Base-by-base conservation (phyloP, 139 green algal species). In the Monoraphidium neglectum region DNA sequence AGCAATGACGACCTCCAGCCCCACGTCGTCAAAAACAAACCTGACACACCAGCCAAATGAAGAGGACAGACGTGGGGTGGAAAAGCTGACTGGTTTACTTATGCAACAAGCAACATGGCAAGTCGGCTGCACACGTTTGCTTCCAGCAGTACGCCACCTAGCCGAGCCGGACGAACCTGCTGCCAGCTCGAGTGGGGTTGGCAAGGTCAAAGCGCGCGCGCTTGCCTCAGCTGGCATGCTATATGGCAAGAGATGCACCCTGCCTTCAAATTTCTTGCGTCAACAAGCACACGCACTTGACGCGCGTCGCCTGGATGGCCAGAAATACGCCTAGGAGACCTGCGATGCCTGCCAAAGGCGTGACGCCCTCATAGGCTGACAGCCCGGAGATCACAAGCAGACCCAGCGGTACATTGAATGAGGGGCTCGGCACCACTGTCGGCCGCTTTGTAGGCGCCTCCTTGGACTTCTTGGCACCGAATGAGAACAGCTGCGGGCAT, bases 1-100 rank as follows among this genome's bases (percentile, higher is more conserved):
- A 12, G 74, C 83, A 10, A 94, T 70, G 26, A 91, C 71, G 32
- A 97, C 88, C 77, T 90, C 78, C 63, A 95, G 74, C 0, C 79
- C 82, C 33, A 94, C 86, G 24, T 92, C 80, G 28, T 94, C 89
- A 84, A 97, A 97, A 1, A 90, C 67, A 83, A 97, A 97, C 69
- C 82, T 89, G 79, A n/a, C n/a, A 47, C 47, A 18, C 49, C 16
- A 15, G 15, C 16, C 49, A 18, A 59, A 15, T 59, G 49, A 15
- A 59, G 49, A 63, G 32, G 36, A 54, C 47, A 0, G 4, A 35
- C 32, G 28, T 61, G 54, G 21, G 54, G 54, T n/a, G n/a, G n/a
- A n/a, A n/a, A n/a, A n/a, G n/a, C n/a, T n/a, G n/a, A n/a, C n/a
- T n/a, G n/a, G n/a, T 21, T 43, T 43, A 68, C 16, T 18, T 32